phyloP scores from a whole-genome alignment of 2,329 filamentous ascomycete genomes.

The Colletotrichum camelliae region DNA sequence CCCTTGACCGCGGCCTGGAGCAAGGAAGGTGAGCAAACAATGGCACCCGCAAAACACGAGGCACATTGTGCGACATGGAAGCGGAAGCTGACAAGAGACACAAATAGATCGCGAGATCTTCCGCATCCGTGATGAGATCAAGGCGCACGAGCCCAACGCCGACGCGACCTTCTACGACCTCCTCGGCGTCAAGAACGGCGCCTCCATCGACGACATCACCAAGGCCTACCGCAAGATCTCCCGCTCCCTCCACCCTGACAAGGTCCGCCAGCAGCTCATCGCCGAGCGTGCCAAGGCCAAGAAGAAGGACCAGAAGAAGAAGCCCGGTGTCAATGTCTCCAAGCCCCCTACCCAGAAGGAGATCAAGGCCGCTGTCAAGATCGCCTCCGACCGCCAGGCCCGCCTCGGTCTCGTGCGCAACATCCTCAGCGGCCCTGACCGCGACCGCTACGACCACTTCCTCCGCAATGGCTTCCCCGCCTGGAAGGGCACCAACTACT shows the following conservation, averaged over 20 bases:
- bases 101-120: conserved; percentile 93
- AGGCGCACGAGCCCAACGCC: conserved; percentile 69
- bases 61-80: not conserved
- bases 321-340: conserved; percentile 67
- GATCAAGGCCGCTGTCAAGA: conserved; percentile 79
- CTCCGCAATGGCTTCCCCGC: conserved; percentile 89
- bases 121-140: conserved; percentile 87
- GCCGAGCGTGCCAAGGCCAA: conserved; percentile 67
- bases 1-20: conserved; percentile 78
- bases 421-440: conserved; percentile 79
- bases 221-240: conserved; percentile 94
- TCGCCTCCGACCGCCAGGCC: conserved; percentile 82
- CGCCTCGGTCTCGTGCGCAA: conserved; percentile 84
- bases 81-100: not conserved
- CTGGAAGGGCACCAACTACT: conserved; percentile 98
- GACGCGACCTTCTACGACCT: conserved; percentile 95
- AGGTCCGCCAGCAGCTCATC: conserved; percentile 84
- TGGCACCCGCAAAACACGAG: not conserved
- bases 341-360: conserved; percentile 77
- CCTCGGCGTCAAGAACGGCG: conserved; percentile 75
- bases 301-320: conserved; percentile 54
- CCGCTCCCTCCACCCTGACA: conserved; percentile 87
- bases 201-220: conserved; percentile 86
- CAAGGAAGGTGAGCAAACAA: conserved; percentile 72
- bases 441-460: conserved; percentile 95